Base-by-base conservation (phyloP, 306 rosid genomes). In the Prunus dulcis region DNA sequence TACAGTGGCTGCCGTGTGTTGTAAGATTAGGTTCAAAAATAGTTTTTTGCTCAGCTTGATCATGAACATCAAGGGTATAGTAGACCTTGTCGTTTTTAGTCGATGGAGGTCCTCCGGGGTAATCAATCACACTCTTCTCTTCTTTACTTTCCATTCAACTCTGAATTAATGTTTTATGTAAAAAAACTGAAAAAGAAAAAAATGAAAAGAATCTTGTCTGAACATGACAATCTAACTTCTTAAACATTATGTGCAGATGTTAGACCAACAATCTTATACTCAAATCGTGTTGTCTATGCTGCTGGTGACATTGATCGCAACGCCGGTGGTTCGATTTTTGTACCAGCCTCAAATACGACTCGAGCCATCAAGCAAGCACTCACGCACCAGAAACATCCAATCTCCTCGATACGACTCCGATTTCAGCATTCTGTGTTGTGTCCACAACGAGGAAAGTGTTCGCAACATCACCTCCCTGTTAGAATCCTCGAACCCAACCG, bases 1-100 rank as follows among this genome's bases (percentile, higher is more conserved):
- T 53, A 49, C 83, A 20, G 47, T 91, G 82, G 91, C 95, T 83
- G 86, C 87, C 18, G 78, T 91, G 66, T 82, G 79, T 74, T 84
- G 80, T 38, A 85, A 88, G 69, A 80, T 93, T 87, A 89, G 89
- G 1, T 46, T 89, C n/a, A 75, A 89, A 43, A 91, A 93, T 69
- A 90, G 93, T 15, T 66, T 91, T 23, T 67, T 89, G 65, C 91
- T 91, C 53, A 84, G 89, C 58, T 74, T 88, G 62, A 71, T 91
- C 57, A 76, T 89, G 95, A 93, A 85, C 78, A 74, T 80, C 80
- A 89, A 89, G 87, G 96, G 98, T 71, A 77, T 83, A 4, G 76
- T 86, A 67, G 96, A 93, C 69, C 70, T 92, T 72, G 75, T 83
- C 43, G 1, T 79, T 77, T 77, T 86, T 85, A 13, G 58, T 23